These are phyloP conservation scores for Lentinula aciculospora DNA, from an alignment of 768 basidiomycete species.

Conservation along the genomic window DNA sequence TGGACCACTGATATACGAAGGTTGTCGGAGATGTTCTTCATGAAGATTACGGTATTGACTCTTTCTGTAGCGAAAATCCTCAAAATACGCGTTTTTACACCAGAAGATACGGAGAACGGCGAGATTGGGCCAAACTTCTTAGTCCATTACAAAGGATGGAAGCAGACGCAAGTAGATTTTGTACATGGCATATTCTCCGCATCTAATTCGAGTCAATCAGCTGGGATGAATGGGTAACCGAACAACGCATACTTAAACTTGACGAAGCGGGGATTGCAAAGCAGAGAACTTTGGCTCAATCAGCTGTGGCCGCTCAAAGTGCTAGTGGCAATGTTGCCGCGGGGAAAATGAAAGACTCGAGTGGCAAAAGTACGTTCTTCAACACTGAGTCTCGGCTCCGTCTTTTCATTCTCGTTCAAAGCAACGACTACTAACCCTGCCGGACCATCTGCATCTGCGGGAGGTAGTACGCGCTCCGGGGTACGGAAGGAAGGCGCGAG, in stretches of 20 bases:
- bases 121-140: conserved; percentile 78
- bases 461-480: conserved; percentile 14
- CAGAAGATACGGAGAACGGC: conserved; percentile 53
- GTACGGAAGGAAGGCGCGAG: conserved; percentile 56
- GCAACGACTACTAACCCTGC: neutral
- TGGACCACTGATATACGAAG: conserved; percentile 93
- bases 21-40: neutral
- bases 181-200: neutral
- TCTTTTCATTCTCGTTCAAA: conserved; percentile 3
- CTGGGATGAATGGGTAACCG: conserved; percentile 98
- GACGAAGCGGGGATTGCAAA: conserved; percentile 74
- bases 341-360: conserved; percentile 9
- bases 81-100: conserved; percentile 56
- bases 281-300: conserved; percentile 61
- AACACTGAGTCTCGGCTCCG: too few species aligned
- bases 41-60: neutral
- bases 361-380: neutral
- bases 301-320: conserved; percentile 20
- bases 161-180: conserved; percentile 71
- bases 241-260: conserved; percentile 72
- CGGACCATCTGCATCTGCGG: neutral
- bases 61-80: conserved; percentile 60
- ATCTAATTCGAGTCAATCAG: conserved; percentile 30
- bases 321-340: conserved; percentile 15
- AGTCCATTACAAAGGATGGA: conserved; percentile 99